Evolutionary conservation across 78 protist genomes (phyloP).

Genomic region (Chrysochromulina tobinii): DNA sequence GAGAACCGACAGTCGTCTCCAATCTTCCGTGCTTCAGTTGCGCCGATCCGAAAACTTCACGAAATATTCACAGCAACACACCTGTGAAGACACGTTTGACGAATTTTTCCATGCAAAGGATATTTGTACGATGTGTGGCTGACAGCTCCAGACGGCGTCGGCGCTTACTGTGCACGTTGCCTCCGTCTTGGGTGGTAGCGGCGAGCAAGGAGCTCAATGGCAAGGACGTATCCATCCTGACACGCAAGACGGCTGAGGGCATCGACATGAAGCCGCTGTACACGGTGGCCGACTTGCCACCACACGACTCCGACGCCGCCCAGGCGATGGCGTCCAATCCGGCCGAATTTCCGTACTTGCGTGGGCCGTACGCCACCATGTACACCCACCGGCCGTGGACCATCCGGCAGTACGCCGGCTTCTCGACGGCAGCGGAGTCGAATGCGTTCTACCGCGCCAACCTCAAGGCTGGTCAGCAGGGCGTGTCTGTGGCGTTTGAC

Average conservation of each 20-base stretch:
- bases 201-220: slow-evolving; percentile 78
- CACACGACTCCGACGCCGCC: neutral
- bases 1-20: too few relatives aligned
- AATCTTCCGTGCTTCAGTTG: too few relatives aligned
- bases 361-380: slow-evolving; percentile 97
- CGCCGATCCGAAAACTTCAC: too few relatives aligned
- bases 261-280: slow-evolving; percentile 78
- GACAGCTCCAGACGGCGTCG: too few relatives aligned
- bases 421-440: slow-evolving; percentile 35
- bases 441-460: slow-evolving; percentile 88
- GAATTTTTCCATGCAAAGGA: too few relatives aligned
- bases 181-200: slow-evolving; percentile 55
- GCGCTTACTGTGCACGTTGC: neutral
- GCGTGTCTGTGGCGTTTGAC: slow-evolving; percentile 96
- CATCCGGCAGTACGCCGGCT: slow-evolving; percentile 92
- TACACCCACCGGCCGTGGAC: slow-evolving; percentile 95
- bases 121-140: too few relatives aligned
- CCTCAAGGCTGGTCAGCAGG: slow-evolving; percentile 68
- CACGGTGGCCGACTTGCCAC: slow-evolving; percentile 49
- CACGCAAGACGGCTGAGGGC: slow-evolving; percentile 39
- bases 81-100: too few relatives aligned
- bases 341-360: slow-evolving; percentile 91
- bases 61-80: too few relatives aligned
- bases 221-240: slow-evolving; percentile 49
- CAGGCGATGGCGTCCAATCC: slow-evolving; percentile 52